Evolutionary conservation across 202 grass and related monocot genomes (phyloP).

Genomic region (Carex sylvatica): DNA sequence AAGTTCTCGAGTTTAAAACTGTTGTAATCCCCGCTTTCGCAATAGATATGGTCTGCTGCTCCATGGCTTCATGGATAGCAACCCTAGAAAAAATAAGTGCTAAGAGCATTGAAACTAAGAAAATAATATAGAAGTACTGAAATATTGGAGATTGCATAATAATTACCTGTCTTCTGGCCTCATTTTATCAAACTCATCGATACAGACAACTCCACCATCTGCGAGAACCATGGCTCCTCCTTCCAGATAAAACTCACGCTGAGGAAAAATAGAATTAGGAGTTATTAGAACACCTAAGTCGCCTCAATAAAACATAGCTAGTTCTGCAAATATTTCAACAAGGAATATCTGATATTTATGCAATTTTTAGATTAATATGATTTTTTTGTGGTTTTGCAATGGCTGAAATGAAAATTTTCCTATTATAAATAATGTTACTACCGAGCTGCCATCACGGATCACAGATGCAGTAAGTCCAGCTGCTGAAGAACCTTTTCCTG

Average conservation of each 20-base stretch:
- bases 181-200: conserved; percentile 99
- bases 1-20: conserved; percentile 92
- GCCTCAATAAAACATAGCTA: neutral
- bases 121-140: neutral
- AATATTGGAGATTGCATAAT: neutral
- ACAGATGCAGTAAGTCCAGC: conserved; percentile 95
- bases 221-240: conserved; percentile 97
- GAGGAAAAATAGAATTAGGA: conserved; percentile 23
- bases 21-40: conserved; percentile 98
- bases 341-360: neutral
- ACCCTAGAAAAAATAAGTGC: conserved; percentile 44
- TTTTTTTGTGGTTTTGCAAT: neutral
- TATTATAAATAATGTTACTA: conserved; percentile 34
- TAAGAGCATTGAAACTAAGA: neutral
- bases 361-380: neutral
- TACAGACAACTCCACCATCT: conserved; percentile 95
- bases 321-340: neutral
- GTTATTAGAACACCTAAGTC: neutral
- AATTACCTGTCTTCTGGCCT: conserved; percentile 87
- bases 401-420: neutral
- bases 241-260: conserved; percentile 99
- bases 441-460: conserved; percentile 80
- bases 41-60: conserved; percentile 98
- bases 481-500: conserved; percentile 97
- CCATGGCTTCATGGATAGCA: conserved; percentile 98